Conservation (phyloP, 164 flowering plant species). For the Stephania cephalantha region DNA sequence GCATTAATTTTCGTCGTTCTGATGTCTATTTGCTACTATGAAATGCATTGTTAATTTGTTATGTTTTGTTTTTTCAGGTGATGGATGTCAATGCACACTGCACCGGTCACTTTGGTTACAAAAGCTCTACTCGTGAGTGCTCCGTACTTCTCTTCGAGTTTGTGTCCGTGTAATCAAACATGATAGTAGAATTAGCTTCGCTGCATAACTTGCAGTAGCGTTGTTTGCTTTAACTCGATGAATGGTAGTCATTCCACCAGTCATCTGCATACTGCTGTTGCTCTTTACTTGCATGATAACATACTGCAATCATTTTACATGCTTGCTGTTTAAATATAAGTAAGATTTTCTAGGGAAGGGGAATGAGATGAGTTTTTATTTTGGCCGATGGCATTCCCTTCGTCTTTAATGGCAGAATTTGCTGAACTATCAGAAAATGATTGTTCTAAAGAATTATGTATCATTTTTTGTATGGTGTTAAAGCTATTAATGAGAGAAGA, state of each 20-base stretch:
- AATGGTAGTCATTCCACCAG: neutral
- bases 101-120: conserved; percentile 53
- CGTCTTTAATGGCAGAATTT: neutral
- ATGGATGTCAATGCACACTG: conserved; percentile 58
- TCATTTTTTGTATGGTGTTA: neutral
- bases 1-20: no score
- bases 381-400: neutral
- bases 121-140: conserved; percentile 47
- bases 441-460: neutral
- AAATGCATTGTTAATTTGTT: neutral
- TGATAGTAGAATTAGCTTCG: neutral
- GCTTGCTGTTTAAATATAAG: neutral
- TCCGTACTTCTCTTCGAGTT: neutral
- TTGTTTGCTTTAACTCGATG: neutral
- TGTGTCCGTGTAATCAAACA: neutral
- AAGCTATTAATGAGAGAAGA: neutral
- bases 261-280: neutral
- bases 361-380: neutral
- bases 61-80: conserved; percentile 36
- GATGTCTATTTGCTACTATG: neutral
- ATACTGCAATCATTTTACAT: neutral
- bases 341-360: neutral
- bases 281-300: neutral
- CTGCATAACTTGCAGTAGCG: neutral
- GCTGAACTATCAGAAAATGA: neutral